Conservation (phyloP, 1,139 yeast species). For the Yamadazyma siamensis region DNA sequence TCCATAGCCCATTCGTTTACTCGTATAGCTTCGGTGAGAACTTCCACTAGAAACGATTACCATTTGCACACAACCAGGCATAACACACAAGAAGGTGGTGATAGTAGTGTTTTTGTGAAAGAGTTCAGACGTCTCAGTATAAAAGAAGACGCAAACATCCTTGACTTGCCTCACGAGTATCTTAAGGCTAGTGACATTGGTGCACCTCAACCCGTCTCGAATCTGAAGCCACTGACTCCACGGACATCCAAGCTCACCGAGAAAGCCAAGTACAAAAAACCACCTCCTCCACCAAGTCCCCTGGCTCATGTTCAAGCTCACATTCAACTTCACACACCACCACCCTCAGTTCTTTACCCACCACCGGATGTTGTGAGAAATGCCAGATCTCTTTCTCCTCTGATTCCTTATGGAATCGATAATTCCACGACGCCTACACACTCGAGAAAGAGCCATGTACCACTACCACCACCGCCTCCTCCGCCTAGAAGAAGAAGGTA, state of each 20-base stretch:
- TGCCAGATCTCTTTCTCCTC: conserved; percentile 4
- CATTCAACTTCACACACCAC: background rate
- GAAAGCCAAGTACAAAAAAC: conserved; percentile 32
- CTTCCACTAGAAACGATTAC: conserved; percentile 35
- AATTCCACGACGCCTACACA: no score
- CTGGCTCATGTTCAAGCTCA: conserved; percentile 3
- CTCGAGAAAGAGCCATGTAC: no score
- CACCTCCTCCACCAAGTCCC: conserved; percentile 35
- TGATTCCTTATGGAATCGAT: no score
- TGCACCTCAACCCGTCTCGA: no score
- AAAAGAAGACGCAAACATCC: conserved; percentile 17
- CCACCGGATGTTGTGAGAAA: conserved; percentile 2
- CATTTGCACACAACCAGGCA: conserved; percentile 34
- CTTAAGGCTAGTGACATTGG: conserved; percentile 9
- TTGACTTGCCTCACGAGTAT: conserved; percentile 37
- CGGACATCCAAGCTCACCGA: conserved; percentile 15
- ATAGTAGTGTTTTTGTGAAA: conserved; percentile 5
- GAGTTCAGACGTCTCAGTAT: no score
- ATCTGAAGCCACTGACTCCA: no score
- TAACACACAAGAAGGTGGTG: conserved; percentile 14
- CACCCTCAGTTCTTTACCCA: background rate
- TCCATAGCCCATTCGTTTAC: conserved; percentile 27
- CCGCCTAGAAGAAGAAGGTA: conserved; percentile 15
- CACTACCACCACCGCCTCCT: conserved; percentile 11
- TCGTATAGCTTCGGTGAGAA: conserved; percentile 36